These are phyloP conservation scores for Mycosphaerelloides madeirae DNA, from an alignment of 2,329 filamentous ascomycete genomes.

Conservation along the genomic window DNA sequence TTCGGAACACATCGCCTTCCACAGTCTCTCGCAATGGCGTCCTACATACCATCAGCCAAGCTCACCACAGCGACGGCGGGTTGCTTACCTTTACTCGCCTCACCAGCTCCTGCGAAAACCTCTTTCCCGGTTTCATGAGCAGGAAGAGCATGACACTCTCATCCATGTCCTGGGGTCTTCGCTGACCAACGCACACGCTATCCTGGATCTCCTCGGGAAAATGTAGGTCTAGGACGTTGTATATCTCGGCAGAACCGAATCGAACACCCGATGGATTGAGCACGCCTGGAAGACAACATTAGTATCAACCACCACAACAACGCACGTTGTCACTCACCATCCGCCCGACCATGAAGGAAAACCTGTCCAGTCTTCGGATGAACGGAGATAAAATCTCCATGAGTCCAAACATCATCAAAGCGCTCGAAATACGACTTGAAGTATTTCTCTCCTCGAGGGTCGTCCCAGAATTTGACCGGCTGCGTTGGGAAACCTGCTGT, in stretches of 20 bases:
- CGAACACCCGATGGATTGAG: conserved; percentile 74
- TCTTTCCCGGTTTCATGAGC: conserved; percentile 54
- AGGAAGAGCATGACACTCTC: conserved; percentile 58
- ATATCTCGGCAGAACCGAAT: conserved; percentile 77
- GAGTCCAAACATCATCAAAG: conserved; percentile 65
- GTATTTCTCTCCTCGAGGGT: conserved; percentile 39
- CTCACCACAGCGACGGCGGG: too few species aligned
- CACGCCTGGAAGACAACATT: conserved; percentile 45
- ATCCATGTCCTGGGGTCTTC: conserved; percentile 56
- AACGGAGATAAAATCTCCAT: conserved; percentile 72
- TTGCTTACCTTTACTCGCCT: conserved; percentile 48
- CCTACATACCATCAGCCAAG: conserved; percentile 14
- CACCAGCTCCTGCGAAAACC: conserved; percentile 54
- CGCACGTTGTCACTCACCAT: conserved; percentile 41
- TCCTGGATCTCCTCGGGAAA: conserved; percentile 63
- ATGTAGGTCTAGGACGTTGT: conserved; percentile 63
- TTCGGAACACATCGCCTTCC: conserved; percentile 72
- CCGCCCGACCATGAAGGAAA: conserved; percentile 63
- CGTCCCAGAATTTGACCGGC: conserved; percentile 52
- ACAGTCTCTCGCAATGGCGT: conserved; percentile 60
- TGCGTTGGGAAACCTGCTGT: conserved; percentile 69
- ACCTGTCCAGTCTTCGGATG: conserved; percentile 64
- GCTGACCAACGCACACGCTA: conserved; percentile 74
- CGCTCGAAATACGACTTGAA: conserved; percentile 44
- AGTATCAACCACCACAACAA: too few species aligned